phyloP scores from a whole-genome alignment of 805 yeast genomes.

The Kuraishia piskuri region DNA sequence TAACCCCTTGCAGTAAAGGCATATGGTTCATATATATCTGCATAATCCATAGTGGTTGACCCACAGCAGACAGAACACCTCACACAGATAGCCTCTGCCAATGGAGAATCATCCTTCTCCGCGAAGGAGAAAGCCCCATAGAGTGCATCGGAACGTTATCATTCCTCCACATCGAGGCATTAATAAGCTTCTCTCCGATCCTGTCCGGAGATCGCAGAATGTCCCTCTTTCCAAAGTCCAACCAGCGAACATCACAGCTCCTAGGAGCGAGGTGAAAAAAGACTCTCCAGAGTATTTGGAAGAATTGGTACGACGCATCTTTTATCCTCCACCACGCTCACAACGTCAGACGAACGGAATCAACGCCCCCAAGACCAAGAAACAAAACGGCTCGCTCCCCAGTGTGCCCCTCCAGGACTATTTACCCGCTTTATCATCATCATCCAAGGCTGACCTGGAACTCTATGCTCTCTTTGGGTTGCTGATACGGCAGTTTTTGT shows the following conservation, averaged over 20 bases:
- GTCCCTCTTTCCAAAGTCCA: neutral
- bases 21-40: too few species aligned
- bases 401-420: constrained; percentile 7
- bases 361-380: neutral
- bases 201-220: neutral
- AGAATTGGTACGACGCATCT: constrained; percentile 11
- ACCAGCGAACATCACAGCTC: neutral
- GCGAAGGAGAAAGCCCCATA: neutral
- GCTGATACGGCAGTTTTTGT: constrained; percentile 35
- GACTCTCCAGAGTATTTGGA: constrained; percentile 18
- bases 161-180: neutral
- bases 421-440: constrained; percentile 31
- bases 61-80: neutral
- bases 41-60: too few species aligned
- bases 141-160: neutral
- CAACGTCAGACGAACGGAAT: neutral
- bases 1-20: too few species aligned
- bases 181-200: neutral
- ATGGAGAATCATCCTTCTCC: neutral
- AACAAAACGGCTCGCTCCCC: neutral
- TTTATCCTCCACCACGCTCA: neutral
- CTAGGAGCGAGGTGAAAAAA: constrained; percentile 2
- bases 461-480: constrained; percentile 38
- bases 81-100: neutral
- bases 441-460: constrained; percentile 31